Conservation (phyloP, 176 grass and related monocot genomes). For the Zea luxurians region DNA sequence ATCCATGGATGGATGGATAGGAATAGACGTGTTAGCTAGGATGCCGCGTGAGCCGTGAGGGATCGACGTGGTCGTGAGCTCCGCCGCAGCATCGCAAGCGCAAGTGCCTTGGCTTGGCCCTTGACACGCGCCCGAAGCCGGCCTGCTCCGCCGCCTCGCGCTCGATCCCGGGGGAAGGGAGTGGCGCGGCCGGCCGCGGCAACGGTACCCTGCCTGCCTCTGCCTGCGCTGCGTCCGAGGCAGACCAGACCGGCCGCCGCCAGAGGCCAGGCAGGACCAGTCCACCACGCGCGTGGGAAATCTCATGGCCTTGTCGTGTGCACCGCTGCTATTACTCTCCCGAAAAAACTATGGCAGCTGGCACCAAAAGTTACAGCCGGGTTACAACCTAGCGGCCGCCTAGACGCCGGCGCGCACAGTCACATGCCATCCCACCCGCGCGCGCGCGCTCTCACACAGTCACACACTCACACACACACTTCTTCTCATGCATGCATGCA, state of each 20-base stretch:
- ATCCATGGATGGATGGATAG: too few species aligned
- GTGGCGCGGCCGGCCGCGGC: not conserved
- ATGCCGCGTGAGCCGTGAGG: too few species aligned
- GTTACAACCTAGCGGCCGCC: constrained; percentile 22
- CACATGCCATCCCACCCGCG: constrained; percentile 7
- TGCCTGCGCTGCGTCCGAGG: not conserved
- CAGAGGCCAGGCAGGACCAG: not conserved
- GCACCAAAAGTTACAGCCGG: constrained; percentile 41
- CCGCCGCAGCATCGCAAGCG: too few species aligned
- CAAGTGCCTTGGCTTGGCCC: too few species aligned
- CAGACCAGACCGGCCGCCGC: not conserved
- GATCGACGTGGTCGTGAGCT: too few species aligned
- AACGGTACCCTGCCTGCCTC: not conserved
- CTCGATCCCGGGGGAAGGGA: not conserved
- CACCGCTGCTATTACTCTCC: not conserved
- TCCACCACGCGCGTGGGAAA: constrained; percentile 7
- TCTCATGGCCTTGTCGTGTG: constrained; percentile 23
- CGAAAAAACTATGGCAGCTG: not conserved
- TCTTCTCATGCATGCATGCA: not conserved
- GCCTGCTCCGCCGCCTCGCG: not conserved
- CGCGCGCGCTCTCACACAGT: too few species aligned
- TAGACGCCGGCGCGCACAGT: constrained; percentile 5
- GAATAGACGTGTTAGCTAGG: too few species aligned
- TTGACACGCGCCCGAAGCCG: too few species aligned
- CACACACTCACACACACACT: too few species aligned